A percentile compares a stretch with the other conserved stretches of the same genome.
phyloP scores from a whole-genome alignment of 1,284 basidiomycete species.

The Mixia osmundae region DNA sequence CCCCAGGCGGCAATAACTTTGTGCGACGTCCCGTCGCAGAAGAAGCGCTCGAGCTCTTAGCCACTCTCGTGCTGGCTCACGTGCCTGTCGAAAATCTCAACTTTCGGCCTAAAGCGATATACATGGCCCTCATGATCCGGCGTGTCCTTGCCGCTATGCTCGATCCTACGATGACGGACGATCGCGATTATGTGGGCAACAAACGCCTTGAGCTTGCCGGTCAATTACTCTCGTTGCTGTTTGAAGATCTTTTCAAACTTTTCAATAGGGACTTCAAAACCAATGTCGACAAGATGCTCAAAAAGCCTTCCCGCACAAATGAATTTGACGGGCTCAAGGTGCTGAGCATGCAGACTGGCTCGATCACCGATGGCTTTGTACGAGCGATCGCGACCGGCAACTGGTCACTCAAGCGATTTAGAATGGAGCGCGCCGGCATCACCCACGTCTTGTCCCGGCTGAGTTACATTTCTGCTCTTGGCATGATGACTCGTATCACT shows the following conservation, averaged over 20 bases:
- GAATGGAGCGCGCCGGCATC: slow-evolving; percentile 97
- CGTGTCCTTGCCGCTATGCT: slow-evolving; percentile 90
- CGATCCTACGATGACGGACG: slow-evolving; percentile 91
- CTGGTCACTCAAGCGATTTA: slow-evolving; percentile 98
- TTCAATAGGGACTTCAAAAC: slow-evolving; percentile 93
- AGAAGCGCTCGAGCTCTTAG: slow-evolving; percentile 84
- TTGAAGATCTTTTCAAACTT: slow-evolving; percentile 97
- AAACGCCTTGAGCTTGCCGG: slow-evolving; percentile 98
- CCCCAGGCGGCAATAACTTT: slow-evolving; percentile 21
- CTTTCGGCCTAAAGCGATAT: slow-evolving; percentile 86
- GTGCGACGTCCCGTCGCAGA: slow-evolving; percentile 70
- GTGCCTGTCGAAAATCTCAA: slow-evolving; percentile 79
- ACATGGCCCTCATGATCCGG: slow-evolving; percentile 92
- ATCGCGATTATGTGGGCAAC: slow-evolving; percentile 97
- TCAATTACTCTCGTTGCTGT: slow-evolving; percentile 79
- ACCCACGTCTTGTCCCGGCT: slow-evolving; percentile 92
- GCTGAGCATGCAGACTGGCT: slow-evolving; percentile 61
- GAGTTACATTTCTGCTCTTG: slow-evolving; percentile 88
- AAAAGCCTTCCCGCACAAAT: slow-evolving; percentile 81
- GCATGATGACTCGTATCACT: slow-evolving; percentile 99
- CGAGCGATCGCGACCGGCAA: slow-evolving; percentile 98
- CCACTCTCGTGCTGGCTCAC: slow-evolving; percentile 91
- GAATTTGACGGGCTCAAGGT: slow-evolving; percentile 92
- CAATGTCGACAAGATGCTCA: slow-evolving; percentile 91
- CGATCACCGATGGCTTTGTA: slow-evolving; percentile 86